These are phyloP conservation scores for Silene noctiflora DNA, from an alignment of 179 eudicot species.

Conservation along the genomic window DNA sequence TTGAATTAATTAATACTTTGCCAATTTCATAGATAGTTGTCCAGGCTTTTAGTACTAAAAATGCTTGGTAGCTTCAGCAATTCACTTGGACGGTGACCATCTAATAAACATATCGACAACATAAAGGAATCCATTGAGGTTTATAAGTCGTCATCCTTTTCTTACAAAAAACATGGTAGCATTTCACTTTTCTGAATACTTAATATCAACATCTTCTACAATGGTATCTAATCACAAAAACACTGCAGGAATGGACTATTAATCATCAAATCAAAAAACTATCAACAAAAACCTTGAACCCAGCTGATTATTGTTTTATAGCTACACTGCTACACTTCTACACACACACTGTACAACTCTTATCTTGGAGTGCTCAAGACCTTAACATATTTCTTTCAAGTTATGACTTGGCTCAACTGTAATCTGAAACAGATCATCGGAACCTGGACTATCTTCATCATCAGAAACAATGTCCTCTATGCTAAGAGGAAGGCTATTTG, in stretches of 20 bases:
- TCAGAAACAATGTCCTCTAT: conserved; percentile 65
- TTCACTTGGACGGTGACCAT: too few relatives aligned
- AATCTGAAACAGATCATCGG: conserved; percentile 36
- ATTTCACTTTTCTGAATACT: too few relatives aligned
- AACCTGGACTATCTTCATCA: conserved; percentile 32
- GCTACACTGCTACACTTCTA: too few relatives aligned
- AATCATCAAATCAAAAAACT: not conserved
- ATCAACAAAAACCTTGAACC: conserved; percentile 14
- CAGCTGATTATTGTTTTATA: not conserved
- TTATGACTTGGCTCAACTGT: conserved; percentile 24
- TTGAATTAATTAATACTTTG: too few relatives aligned
- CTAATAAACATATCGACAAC: too few relatives aligned
- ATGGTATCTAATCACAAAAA: not conserved
- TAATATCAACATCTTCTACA: too few relatives aligned
- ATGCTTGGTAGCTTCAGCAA: too few relatives aligned
- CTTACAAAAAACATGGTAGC: too few relatives aligned
- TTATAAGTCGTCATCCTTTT: too few relatives aligned
- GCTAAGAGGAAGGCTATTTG: conserved; percentile 54
- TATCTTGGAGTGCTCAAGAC: not conserved
- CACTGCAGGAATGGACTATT: not conserved
- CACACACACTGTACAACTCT: not conserved
- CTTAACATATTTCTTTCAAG: conserved; percentile 22
- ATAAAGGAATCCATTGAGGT: too few relatives aligned
- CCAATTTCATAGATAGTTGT: too few relatives aligned
- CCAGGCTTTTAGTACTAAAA: too few relatives aligned